Evolutionary conservation across 169 alveolate genomes (phyloP).

Genomic region (Plasmodium vinckei): DNA sequence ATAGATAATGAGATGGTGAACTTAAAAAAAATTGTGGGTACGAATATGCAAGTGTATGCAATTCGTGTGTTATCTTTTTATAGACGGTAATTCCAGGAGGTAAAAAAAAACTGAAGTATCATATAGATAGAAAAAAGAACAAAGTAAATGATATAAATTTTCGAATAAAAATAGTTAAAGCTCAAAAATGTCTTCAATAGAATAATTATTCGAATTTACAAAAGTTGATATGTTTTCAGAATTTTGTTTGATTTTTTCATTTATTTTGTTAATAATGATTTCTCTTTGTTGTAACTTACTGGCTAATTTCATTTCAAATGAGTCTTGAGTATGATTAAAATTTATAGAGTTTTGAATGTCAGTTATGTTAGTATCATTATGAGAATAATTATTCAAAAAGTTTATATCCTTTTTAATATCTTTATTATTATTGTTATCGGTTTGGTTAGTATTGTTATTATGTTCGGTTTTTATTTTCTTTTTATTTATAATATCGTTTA

Average conservation of each 20-base stretch:
- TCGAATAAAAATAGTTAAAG: background rate
- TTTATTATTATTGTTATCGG: background rate
- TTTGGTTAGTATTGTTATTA: background rate
- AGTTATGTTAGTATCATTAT: slow-evolving; percentile 5
- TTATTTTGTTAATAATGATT: slow-evolving; percentile 60
- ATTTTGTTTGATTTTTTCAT: slow-evolving; percentile 54
- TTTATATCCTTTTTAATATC: background rate
- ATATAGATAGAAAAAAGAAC: background rate
- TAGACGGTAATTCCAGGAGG: too few species aligned
- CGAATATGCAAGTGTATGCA: background rate
- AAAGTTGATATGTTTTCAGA: slow-evolving; percentile 10
- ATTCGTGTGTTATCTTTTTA: too few species aligned
- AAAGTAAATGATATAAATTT: background rate
- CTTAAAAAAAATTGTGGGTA: background rate
- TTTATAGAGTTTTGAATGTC: background rate
- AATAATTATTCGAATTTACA: slow-evolving; percentile 29
- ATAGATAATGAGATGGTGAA: background rate
- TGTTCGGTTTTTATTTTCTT: background rate
- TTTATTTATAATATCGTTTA: slow-evolving; percentile 27
- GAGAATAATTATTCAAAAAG: slow-evolving; percentile 2
- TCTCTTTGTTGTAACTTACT: slow-evolving; percentile 49
- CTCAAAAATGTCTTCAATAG: slow-evolving; percentile 66
- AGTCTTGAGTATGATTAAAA: background rate
- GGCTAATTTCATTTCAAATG: slow-evolving; percentile 17
- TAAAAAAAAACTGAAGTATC: too few species aligned